A percentile compares a stretch with the other conserved stretches of the same genome.
Evolutionary conservation across 2,329 filamentous ascomycete species (phyloP).

Genomic region (Xylariaceae sp.): DNA sequence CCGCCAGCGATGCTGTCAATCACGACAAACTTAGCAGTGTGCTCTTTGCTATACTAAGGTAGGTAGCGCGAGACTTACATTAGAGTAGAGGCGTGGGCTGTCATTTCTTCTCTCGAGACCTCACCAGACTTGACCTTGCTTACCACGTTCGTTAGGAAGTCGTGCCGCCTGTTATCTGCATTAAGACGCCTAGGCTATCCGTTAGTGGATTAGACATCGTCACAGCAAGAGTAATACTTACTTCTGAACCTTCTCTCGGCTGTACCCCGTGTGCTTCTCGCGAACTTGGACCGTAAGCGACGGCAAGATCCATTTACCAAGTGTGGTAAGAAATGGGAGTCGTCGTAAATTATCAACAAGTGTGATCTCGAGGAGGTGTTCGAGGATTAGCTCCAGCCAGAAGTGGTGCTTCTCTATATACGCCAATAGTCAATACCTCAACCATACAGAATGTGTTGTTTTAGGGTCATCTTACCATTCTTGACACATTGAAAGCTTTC

Average conservation of each 20-base stretch:
- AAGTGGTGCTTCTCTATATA: constrained; percentile 7
- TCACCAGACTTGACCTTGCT: constrained; percentile 13
- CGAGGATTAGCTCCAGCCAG: constrained; percentile 8
- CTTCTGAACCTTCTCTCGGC: constrained; percentile 7
- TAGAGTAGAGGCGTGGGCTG: constrained; percentile 18
- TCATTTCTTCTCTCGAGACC: constrained; percentile 14
- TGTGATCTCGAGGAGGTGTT: constrained; percentile 8
- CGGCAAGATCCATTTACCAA: neutral
- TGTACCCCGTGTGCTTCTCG: constrained; percentile 8
- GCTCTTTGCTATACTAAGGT: neutral
- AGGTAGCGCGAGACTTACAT: constrained; percentile 1
- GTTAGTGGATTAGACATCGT: neutral
- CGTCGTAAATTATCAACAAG: constrained; percentile 16
- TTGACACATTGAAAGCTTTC: constrained; percentile 13
- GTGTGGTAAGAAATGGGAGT: constrained; percentile 3
- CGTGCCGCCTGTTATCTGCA: constrained; percentile 1
- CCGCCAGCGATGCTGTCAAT: constrained; percentile 16
- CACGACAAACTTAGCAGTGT: neutral
- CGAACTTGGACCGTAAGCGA: neutral
- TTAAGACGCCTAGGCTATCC: neutral
- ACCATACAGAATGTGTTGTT: neutral
- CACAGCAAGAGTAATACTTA: neutral
- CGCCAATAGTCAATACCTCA: neutral
- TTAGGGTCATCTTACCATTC: neutral
- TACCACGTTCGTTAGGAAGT: constrained; percentile 10